Conservation (phyloP, 495 filamentous ascomycete genomes). For the Neurospora sublineolata region DNA sequence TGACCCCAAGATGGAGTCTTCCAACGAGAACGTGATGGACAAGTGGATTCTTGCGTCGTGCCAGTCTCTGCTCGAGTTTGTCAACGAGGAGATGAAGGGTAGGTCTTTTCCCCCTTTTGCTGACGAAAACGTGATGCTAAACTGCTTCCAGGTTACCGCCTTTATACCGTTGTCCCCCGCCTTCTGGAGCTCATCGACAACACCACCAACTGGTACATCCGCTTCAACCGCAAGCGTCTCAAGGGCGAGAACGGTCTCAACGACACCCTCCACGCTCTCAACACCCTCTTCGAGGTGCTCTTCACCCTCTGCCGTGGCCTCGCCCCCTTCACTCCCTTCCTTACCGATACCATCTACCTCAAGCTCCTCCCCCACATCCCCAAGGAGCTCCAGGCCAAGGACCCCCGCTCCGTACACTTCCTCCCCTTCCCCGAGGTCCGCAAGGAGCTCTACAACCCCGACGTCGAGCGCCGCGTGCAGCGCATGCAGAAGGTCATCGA, state of each 20-base stretch:
- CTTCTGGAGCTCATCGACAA: conserved; percentile 84
- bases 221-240: conserved; percentile 92
- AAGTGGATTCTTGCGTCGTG: conserved; percentile 90
- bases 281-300: conserved; percentile 93
- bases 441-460: conserved; percentile 75
- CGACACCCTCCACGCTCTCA: conserved; percentile 82
- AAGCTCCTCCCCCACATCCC: conserved; percentile 55
- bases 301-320: conserved; percentile 78
- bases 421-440: conserved; percentile 78
- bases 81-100: conserved; percentile 89
- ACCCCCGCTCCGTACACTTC: conserved; percentile 85
- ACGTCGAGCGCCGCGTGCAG: conserved; percentile 72
- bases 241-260: conserved; percentile 80
- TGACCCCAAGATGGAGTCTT: conserved; percentile 59
- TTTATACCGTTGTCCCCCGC: conserved; percentile 91
- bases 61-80: conserved; percentile 83
- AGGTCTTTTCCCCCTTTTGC: conserved; percentile 14
- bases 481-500: conserved; percentile 97
- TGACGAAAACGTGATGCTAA: conserved; percentile 6
- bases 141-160: conserved; percentile 48
- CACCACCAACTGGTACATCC: conserved; percentile 98
- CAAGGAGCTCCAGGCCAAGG: conserved; percentile 53
- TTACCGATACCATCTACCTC: conserved; percentile 89
- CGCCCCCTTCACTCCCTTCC: conserved; percentile 91
- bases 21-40: conserved; percentile 91